Base-by-base conservation (phyloP, 768 basidiomycete genomes). In the Phanerodontia chrysosporium region DNA sequence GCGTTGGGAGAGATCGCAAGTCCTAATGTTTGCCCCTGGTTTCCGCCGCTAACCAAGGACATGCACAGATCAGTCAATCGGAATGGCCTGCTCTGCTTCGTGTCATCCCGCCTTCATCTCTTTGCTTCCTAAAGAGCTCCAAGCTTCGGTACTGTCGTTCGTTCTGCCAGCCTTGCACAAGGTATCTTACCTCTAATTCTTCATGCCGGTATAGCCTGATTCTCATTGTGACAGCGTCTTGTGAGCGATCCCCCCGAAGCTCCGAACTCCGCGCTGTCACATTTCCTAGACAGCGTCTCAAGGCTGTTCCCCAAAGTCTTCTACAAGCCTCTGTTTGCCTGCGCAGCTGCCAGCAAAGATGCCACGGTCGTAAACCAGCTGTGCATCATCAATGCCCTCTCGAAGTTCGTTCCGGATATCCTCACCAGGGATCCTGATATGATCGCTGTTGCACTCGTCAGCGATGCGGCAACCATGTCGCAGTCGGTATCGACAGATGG, bases 351-450 rank as follows among this genome's bases (percentile, higher is more conserved):
- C 0, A 75, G 77, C 45, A 87, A 86, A 63, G 84, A 84, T 56
- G 66, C 80, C n/a, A 76, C 80, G 12, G 75, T 88, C 10, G 75
- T 82, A 12, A 82, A 80, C 55, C 81, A 89, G 60, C 77, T 90
- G 0, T 78, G 81, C 46, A 75, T 78, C 3, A 67, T 91, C 48
- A 72, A 75, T 14, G 75, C 80, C 1, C 63, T 87, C 56, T 75
- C 82, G 4, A 78, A 75, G 29, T 81, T 82, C 65, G 72, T 89
- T 16, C 76, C 81, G 1, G 83, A 84, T 60, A 83, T 85, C 64
- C 90, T 87, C 88, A 76, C 77, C 7, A 77, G 80, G 24, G 84
- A 90, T 67, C 75, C 83, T 6, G 89, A 90, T 64, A 91, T 92
- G 89, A 74, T 90, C 64, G 76, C 84, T 3, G 78, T 90, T 2